A percentile compares a stretch with the other conserved stretches of the same genome.
phyloP scores from a whole-genome alignment of 2,329 filamentous ascomycete species.

The Monosporascus sp. region DNA sequence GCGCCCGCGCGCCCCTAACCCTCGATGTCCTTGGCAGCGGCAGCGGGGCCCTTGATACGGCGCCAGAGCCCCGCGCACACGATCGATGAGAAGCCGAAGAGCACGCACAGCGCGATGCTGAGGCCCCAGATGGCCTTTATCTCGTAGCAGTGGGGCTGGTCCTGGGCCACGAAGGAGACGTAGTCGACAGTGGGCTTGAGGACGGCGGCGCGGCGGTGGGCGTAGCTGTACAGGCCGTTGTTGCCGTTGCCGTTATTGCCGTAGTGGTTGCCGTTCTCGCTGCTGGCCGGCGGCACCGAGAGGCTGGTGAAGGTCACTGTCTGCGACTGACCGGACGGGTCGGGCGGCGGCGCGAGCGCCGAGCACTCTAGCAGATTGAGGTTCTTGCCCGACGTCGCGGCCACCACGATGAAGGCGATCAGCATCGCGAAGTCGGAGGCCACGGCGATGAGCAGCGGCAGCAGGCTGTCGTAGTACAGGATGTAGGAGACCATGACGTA shows the following conservation, averaged over 20 bases:
- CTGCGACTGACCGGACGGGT: background rate
- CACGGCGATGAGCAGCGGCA: conserved; percentile 67
- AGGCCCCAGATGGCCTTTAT: conserved; percentile 87
- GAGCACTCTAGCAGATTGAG: conserved; percentile 74
- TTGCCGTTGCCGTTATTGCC: background rate
- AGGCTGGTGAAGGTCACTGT: conserved; percentile 30
- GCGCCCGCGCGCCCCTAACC: conserved; percentile 45
- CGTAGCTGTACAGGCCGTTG: conserved; percentile 15
- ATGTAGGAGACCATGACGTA: conserved; percentile 79
- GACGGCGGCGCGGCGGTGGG: conserved; percentile 15
- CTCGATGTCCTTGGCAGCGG: conserved; percentile 44
- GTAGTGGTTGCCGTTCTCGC: background rate
- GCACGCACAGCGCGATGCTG: conserved; percentile 69
- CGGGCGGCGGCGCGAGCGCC: conserved; percentile 36
- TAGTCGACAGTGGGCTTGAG: conserved; percentile 25
- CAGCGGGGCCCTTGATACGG: conserved; percentile 41
- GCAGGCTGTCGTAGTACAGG: conserved; percentile 71
- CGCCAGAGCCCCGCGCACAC: conserved; percentile 59
- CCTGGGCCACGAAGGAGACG: conserved; percentile 45
- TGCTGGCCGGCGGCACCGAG: background rate
- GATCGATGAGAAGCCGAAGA: conserved; percentile 61
- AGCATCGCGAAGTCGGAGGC: conserved; percentile 65
- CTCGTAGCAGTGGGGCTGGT: conserved; percentile 68
- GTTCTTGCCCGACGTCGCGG: conserved; percentile 73
- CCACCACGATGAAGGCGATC: conserved; percentile 72